phyloP scores from a whole-genome alignment of 257 asterid species.

The Lavandula angustifolia region DNA sequence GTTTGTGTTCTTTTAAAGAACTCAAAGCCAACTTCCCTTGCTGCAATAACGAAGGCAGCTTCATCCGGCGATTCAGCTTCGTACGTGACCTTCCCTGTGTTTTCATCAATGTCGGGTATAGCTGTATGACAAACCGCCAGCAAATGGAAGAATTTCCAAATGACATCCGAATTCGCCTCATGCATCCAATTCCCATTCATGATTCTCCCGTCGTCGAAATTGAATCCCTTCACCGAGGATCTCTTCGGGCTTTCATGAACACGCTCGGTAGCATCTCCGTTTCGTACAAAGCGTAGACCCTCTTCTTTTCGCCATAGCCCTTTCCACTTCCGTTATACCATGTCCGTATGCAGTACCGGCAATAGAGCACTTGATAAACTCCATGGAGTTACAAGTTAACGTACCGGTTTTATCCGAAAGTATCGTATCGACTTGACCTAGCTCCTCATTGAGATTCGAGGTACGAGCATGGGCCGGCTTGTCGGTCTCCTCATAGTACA shows the following conservation, averaged over 20 bases:
- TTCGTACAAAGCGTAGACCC: conserved; percentile 29
- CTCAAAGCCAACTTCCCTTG: conserved; percentile 95
- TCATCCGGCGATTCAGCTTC: conserved; percentile 98
- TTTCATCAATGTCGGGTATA: conserved; percentile 80
- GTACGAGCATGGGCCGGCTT: conserved; percentile 97
- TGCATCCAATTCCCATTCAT: conserved; percentile 80
- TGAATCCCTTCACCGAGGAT: conserved; percentile 70
- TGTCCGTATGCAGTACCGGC: conserved; percentile 80
- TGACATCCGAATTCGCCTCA: conserved; percentile 59
- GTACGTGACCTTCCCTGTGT: conserved; percentile 63
- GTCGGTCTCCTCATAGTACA: conserved; percentile 89
- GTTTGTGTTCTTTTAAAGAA: conserved; percentile 85
- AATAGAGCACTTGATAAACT: conserved; percentile 90
- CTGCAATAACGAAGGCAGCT: conserved; percentile 87
- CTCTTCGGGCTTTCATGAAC: conserved; percentile 51
- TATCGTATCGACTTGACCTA: conserved; percentile 91
- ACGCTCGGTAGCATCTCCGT: conserved; percentile 71
- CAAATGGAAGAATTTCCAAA: conserved; percentile 76
- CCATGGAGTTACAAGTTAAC: conserved; percentile 95
- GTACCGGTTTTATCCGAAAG: conserved; percentile 97
- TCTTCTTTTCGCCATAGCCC: conserved; percentile 70
- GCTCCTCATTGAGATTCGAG: conserved; percentile 86
- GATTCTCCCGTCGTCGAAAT: conserved; percentile 80
- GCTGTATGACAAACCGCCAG: conserved; percentile 88
- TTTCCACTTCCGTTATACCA: conserved; percentile 82